Evolutionary conservation across 768 basidiomycete species (phyloP).

Genomic region (Amanita molliuscula): DNA sequence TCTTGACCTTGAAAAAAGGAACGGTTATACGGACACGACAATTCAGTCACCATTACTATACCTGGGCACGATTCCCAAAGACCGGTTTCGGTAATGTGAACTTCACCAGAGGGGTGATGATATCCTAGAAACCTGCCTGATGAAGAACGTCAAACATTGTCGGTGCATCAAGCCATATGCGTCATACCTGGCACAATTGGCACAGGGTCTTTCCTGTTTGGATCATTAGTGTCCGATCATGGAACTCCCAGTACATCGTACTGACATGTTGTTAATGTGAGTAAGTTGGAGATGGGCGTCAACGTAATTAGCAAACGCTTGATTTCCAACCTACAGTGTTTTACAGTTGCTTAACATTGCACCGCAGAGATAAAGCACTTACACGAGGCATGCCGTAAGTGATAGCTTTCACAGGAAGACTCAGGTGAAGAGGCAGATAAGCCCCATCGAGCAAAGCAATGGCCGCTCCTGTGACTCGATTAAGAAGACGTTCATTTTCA

Average conservation of each 20-base stretch:
- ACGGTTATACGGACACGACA: not conserved
- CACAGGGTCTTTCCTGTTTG: slow-evolving; percentile 25
- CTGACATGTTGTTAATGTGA: slow-evolving; percentile 45
- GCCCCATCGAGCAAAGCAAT: slow-evolving; percentile 46
- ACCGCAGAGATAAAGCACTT: slow-evolving; percentile 8
- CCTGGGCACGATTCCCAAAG: slow-evolving; percentile 51
- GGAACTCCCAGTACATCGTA: not conserved
- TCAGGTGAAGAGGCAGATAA: slow-evolving; percentile 42
- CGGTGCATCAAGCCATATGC: not conserved
- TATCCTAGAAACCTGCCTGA: slow-evolving; percentile 28
- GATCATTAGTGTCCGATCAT: not conserved
- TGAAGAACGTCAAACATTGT: slow-evolving; percentile 5
- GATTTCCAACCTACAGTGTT: slow-evolving; percentile 37
- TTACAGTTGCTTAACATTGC: not conserved
- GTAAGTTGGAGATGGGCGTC: slow-evolving; percentile 38
- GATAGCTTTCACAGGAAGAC: slow-evolving; percentile 23
- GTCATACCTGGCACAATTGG: slow-evolving; percentile 28
- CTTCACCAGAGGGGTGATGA: slow-evolving; percentile 36
- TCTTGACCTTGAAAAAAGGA: not conserved
- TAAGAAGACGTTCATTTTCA: not conserved
- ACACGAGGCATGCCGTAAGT: slow-evolving; percentile 36
- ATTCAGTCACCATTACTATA: slow-evolving; percentile 7
- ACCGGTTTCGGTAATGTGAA: slow-evolving; percentile 37
- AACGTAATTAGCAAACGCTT: slow-evolving; percentile 52
- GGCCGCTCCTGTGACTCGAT: slow-evolving; percentile 30